Evolutionary conservation across 768 basidiomycete species (phyloP).

Genomic region (Rhodosporidiobolus sp.): DNA sequence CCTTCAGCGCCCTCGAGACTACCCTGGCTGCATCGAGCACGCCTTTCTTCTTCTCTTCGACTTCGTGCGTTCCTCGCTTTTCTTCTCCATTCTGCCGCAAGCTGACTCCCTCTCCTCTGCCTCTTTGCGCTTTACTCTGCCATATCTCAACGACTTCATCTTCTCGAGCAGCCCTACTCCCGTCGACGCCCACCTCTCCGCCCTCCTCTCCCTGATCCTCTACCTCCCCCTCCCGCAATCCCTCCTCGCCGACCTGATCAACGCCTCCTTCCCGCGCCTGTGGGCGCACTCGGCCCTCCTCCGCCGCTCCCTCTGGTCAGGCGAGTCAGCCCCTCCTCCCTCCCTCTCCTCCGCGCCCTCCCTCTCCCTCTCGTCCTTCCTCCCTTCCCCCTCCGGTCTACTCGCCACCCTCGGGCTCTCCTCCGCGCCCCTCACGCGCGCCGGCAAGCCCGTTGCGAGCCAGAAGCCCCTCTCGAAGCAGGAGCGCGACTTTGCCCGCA

Average conservation of each 20-base stretch:
- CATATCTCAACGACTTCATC: neutral
- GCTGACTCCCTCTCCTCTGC: neutral
- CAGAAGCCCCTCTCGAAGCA: neutral
- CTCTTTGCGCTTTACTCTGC: neutral
- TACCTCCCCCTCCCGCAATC: slow-evolving; percentile 37
- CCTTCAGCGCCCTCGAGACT: slow-evolving; percentile 35
- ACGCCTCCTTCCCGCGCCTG: slow-evolving; percentile 41
- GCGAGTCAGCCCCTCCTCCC: slow-evolving; percentile 1
- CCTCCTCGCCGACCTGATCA: slow-evolving; percentile 37
- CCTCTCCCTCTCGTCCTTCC: neutral
- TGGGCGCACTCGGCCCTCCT: slow-evolving; percentile 38
- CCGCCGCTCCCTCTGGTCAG: slow-evolving; percentile 35
- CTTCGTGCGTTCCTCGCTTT: slow-evolving; percentile 13
- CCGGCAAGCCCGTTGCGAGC: neutral
- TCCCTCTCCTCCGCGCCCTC: neutral
- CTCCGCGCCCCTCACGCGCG: neutral
- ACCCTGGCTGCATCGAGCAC: slow-evolving; percentile 34
- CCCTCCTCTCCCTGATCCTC: slow-evolving; percentile 36
- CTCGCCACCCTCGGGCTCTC: neutral
- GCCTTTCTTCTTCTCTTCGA: slow-evolving; percentile 38
- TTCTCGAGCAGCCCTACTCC: slow-evolving; percentile 25
- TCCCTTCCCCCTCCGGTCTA: neutral
- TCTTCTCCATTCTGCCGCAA: too few species aligned
- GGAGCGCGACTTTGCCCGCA: slow-evolving; percentile 13
- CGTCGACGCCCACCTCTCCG: slow-evolving; percentile 37